Evolutionary conservation across 2,329 filamentous ascomycete species (phyloP).

Genomic region (Colletotrichum tropicale): DNA sequence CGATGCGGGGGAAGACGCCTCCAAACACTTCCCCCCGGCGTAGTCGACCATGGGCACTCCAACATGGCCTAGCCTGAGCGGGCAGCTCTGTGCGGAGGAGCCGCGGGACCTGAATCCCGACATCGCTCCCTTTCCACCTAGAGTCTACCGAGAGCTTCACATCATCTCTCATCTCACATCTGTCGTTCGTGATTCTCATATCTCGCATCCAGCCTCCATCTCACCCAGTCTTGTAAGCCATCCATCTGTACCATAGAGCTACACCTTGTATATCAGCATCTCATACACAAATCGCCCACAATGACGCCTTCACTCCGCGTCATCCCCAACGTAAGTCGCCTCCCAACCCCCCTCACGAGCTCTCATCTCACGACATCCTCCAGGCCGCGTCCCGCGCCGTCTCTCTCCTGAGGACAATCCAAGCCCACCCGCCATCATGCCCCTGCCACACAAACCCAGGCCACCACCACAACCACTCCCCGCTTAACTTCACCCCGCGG

Average conservation of each 20-base stretch:
- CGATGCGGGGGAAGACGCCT: constrained; percentile 17
- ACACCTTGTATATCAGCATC: background rate
- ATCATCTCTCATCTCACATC: background rate
- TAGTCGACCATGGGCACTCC: background rate
- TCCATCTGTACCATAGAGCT: background rate
- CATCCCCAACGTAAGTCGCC: constrained; percentile 29
- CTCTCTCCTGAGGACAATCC: constrained; percentile 84
- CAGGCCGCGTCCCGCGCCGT: constrained; percentile 68
- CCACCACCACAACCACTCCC: constrained; percentile 72
- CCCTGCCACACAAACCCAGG: constrained; percentile 92
- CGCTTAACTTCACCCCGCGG: constrained; percentile 59
- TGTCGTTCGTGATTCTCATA: background rate
- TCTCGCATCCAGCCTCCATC: background rate
- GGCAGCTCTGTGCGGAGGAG: constrained; percentile 15
- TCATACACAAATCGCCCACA: background rate
- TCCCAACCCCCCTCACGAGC: background rate
- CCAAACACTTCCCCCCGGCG: background rate
- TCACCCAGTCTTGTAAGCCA: background rate
- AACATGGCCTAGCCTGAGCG: background rate
- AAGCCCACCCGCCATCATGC: constrained; percentile 85
- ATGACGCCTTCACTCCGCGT: constrained; percentile 28
- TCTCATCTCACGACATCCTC: background rate
- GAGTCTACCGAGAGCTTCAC: background rate
- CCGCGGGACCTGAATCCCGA: background rate
- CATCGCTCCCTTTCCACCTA: constrained; percentile 1